Conservation (phyloP, 1,139 yeast genomes). For the Starmera stellimalicola region DNA sequence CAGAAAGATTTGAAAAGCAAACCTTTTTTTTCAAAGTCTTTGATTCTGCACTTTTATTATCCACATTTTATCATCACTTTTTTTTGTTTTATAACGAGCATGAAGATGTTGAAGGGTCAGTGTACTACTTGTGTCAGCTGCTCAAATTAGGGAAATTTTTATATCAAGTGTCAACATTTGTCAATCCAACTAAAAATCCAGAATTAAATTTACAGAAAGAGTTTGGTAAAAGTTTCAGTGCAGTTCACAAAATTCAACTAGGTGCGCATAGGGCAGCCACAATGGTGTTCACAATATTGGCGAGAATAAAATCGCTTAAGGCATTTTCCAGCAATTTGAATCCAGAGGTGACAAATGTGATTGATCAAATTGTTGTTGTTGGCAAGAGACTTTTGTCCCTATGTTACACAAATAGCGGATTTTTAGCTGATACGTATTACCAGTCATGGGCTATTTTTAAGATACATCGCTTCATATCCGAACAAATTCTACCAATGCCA, state of each 20-base stretch:
- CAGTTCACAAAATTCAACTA: conserved; percentile 1
- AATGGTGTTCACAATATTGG: conserved; percentile 1
- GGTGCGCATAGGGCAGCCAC: conserved; percentile 1
- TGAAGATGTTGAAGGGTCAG: conserved; percentile 7
- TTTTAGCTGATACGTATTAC: conserved; percentile 3
- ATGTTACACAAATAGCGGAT: neutral
- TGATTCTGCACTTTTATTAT: conserved; percentile 10
- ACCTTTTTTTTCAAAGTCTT: conserved; percentile 5
- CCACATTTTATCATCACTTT: conserved; percentile 15
- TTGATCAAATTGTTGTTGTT: neutral
- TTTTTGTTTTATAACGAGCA: conserved; percentile 11
- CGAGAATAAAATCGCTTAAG: conserved; percentile 2
- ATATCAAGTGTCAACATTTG: neutral
- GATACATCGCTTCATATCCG: conserved; percentile 1
- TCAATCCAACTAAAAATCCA: neutral
- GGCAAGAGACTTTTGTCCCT: neutral
- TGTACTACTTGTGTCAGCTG: conserved; percentile 7
- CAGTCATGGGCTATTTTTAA: conserved; percentile 3
- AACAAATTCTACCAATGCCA: conserved; percentile 1
- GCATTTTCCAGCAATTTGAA: neutral
- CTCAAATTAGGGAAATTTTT: conserved; percentile 2
- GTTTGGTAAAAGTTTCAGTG: conserved; percentile 1
- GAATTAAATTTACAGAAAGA: conserved; percentile 1
- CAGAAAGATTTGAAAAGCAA: conserved; percentile 11
- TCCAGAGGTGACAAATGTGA: neutral